These are phyloP conservation scores for Mortierella sp. DNA, from an alignment of 371 early-diverging fungal genomes.

Conservation along the genomic window DNA sequence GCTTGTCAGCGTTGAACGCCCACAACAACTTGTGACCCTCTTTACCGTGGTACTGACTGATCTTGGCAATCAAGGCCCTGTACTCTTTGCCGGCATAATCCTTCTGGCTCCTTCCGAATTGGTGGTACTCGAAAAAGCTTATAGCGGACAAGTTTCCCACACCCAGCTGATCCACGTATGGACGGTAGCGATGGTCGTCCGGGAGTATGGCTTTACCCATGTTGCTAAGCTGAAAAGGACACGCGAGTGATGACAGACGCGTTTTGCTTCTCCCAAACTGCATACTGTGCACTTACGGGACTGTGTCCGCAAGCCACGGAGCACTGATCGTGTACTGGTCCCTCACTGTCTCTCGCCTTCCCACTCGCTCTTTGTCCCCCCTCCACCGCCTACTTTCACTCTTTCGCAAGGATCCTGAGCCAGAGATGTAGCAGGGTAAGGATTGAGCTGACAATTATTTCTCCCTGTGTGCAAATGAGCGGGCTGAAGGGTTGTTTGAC, in stretches of 20 bases:
- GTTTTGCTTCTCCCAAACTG: no score
- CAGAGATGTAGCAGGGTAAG: background rate
- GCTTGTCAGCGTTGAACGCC: no score
- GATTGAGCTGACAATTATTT: background rate
- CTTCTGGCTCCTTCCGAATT: background rate
- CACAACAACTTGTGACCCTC: background rate
- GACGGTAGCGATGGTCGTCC: background rate
- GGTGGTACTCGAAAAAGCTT: background rate
- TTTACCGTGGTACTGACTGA: background rate
- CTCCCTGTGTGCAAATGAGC: background rate
- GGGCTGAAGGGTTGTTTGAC: background rate
- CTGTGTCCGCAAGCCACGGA: no score
- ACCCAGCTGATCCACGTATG: background rate
- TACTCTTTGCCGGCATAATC: background rate
- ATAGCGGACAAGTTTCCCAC: background rate
- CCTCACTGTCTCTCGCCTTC: no score
- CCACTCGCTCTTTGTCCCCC: no score
- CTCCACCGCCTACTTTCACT: no score
- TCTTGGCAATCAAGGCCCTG: background rate
- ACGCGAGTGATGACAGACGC: no score
- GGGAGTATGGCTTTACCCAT: no score
- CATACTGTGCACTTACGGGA: no score
- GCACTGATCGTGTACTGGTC: no score
- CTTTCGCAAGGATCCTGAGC: slow-evolving; percentile 3
- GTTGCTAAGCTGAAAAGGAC: no score